A percentile compares a stretch with the other conserved stretches of the same genome.
Conservation (phyloP, 371 early-diverging fungal species). For the Circinella umbellata region DNA sequence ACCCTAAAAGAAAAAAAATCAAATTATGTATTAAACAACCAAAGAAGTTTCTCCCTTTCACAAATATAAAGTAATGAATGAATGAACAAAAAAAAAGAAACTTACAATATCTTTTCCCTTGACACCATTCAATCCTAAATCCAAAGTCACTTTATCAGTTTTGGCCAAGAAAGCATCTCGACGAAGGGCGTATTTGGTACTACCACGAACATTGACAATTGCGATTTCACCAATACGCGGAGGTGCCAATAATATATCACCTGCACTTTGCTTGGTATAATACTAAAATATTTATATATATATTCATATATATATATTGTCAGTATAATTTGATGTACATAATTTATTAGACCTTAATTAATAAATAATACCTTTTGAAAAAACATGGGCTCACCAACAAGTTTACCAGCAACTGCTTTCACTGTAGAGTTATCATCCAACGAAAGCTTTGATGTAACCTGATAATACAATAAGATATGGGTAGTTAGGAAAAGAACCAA, state of each 20-base stretch:
- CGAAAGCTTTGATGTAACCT: constrained; percentile 58
- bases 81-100: not conserved
- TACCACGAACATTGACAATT: constrained; percentile 64
- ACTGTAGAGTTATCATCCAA: constrained; percentile 49
- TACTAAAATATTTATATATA: constrained; percentile 46
- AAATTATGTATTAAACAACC: too few species aligned
- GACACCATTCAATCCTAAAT: constrained; percentile 52
- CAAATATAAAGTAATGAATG: not conserved
- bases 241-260: constrained; percentile 77
- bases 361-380: constrained; percentile 57
- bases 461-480: not conserved
- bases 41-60: too few species aligned
- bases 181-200: constrained; percentile 68
- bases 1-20: constrained; percentile 52
- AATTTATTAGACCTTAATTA: too few species aligned
- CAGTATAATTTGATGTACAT: too few species aligned
- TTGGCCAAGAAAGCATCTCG: constrained; percentile 74
- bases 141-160: constrained; percentile 65
- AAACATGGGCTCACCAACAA: constrained; percentile 62
- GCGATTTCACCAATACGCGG: constrained; percentile 69
- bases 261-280: constrained; percentile 57
- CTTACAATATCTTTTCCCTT: constrained; percentile 32
- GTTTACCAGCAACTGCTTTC: constrained; percentile 54
- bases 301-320: not conserved
- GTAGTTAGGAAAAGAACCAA: too few species aligned